These are phyloP conservation scores for Diatrype stigma DNA, from an alignment of 2,329 filamentous ascomycete genomes.

Conservation along the genomic window DNA sequence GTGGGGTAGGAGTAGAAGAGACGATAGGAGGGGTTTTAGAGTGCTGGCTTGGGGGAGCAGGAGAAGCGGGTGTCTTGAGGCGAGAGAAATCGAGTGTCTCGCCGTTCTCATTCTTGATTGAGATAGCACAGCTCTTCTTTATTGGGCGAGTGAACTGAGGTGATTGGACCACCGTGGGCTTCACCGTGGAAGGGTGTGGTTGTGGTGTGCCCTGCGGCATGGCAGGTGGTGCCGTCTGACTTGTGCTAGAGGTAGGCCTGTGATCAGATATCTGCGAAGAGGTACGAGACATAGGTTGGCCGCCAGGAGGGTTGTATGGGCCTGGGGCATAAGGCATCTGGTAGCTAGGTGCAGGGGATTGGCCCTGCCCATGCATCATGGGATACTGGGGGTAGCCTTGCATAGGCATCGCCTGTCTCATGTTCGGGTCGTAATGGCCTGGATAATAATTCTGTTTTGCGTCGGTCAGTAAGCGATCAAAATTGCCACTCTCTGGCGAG, in stretches of 20 bases:
- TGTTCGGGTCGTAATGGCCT: slow-evolving; percentile 47
- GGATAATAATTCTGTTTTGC: slow-evolving; percentile 62
- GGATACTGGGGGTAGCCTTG: slow-evolving; percentile 27
- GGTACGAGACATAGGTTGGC: slow-evolving; percentile 78
- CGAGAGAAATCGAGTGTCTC: slow-evolving; percentile 69
- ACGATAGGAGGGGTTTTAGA: slow-evolving; percentile 67
- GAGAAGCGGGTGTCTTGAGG: slow-evolving; percentile 54
- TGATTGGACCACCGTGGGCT: slow-evolving; percentile 38
- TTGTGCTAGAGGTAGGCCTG: slow-evolving; percentile 60
- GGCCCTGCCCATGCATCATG: slow-evolving; percentile 30
- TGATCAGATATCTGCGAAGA: slow-evolving; percentile 68
- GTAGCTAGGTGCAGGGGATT: slow-evolving; percentile 44
- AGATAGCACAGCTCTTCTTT: slow-evolving; percentile 69
- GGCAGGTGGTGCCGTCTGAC: slow-evolving; percentile 55
- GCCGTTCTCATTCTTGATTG: slow-evolving; percentile 79
- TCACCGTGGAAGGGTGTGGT: slow-evolving; percentile 58
- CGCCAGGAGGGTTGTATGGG: slow-evolving; percentile 30
- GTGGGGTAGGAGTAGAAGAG: slow-evolving; percentile 73
- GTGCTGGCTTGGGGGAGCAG: slow-evolving; percentile 49
- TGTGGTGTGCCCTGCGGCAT: slow-evolving; percentile 58
- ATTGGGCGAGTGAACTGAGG: slow-evolving; percentile 45
- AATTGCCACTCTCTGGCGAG: slow-evolving; percentile 64
- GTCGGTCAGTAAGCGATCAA: slow-evolving; percentile 69
- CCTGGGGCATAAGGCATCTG: slow-evolving; percentile 42
- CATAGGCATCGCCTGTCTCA: slow-evolving; percentile 35